A percentile compares a stretch with the other conserved stretches of the same genome.
Evolutionary conservation across 23 red algal genomes (phyloP).

Genomic region (Gracilariopsis chorda): DNA sequence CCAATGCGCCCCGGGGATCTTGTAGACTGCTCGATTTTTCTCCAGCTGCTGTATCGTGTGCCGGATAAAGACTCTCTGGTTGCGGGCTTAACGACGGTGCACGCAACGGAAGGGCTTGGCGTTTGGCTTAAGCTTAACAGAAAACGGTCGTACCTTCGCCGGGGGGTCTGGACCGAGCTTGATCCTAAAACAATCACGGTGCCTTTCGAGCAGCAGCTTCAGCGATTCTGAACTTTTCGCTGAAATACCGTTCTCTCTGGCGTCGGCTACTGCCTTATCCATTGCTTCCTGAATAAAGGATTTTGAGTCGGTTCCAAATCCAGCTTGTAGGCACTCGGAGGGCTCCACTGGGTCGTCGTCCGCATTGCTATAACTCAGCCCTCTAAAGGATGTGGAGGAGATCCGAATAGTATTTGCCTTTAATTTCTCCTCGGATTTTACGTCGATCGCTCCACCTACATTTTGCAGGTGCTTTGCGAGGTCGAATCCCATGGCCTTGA

Average conservation of each 20-base stretch:
- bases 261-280: too few species aligned
- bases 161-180: not conserved
- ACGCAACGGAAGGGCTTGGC: not conserved
- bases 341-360: conserved; percentile 15
- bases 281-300: too few species aligned
- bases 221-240: too few species aligned
- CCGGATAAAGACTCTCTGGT: too few species aligned
- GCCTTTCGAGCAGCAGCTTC: too few species aligned
- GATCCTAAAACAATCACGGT: too few species aligned
- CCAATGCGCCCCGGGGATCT: not conserved
- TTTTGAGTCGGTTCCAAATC: too few species aligned
- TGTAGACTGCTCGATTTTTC: not conserved
- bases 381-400: not conserved
- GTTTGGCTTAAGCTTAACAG: not conserved
- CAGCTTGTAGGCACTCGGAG: too few species aligned
- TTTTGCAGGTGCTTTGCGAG: not conserved
- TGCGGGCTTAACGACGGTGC: not conserved
- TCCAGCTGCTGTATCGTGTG: not conserved
- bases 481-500: not conserved
- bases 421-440: not conserved
- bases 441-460: not conserved
- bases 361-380: not conserved
- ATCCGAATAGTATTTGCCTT: not conserved
- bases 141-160: not conserved
- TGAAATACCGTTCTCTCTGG: too few species aligned